Evolutionary conservation across 2,329 filamentous ascomycete genomes (phyloP), one percentile per base, ranked within the genome.

Genomic region (Diaporthe citrichinensis): DNA sequence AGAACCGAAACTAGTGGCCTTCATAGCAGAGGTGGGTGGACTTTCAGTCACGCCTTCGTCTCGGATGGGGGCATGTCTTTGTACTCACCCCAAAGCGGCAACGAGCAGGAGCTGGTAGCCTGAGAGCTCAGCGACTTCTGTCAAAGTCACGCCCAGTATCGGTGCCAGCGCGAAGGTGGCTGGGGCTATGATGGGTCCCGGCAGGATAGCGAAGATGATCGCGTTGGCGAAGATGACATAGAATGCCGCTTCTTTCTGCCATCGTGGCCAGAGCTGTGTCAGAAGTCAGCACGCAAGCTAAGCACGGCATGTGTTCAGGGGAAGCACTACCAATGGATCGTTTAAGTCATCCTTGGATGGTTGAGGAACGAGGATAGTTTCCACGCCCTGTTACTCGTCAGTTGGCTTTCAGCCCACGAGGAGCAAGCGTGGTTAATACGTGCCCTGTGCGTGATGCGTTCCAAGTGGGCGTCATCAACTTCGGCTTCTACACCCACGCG

Each of bases 1-100:
- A 82, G 77, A 2, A 83, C 80, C 12, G 81, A 83, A 12, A 83
- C 82, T 9, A 83, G 5, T 7, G 75, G 75, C 20, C 75, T 76
- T 23, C 2, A 15, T 2, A 39, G 12, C 78, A 79, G 15, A 49
- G 53, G 34, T 15, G 4, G 41, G 28, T 36, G 2, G n/a, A 23
- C 4, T 15, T 65, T 20, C 23, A 28, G 23, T n/a, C 17, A 20
- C 12, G 10, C n/a, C n/a, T 34, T 6, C 23, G 23, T 39, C 36
- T 39, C 2, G 36, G 0, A 14, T 3, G 0, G 12, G 20, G 20
- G 2, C n/a, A 6, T 39, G 46, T 14, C 44, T 58, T 9, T 2
- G 5, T 53, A 36, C 62, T 51, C 46, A 77, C 78, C 76, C 78
- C 2, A 77, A 58, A 20, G 78, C 77, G 3, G 68, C 78, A 2